A percentile compares a stretch with the other conserved stretches of the same genome.
Conservation (phyloP, 148 eudicot species). For the Chenopodium suecicum region DNA sequence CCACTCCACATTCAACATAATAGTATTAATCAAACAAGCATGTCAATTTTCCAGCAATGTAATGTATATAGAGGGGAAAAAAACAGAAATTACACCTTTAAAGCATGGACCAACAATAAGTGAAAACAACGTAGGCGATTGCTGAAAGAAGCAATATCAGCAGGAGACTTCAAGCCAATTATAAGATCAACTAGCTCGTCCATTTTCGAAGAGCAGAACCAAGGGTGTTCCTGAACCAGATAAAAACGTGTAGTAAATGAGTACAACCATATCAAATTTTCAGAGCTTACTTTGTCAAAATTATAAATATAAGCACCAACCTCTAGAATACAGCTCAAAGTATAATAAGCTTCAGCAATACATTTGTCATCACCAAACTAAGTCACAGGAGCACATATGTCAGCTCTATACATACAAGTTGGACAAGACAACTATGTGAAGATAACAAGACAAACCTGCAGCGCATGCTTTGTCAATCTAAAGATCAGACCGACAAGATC, state of each 20-base stretch:
- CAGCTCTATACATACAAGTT: not conserved
- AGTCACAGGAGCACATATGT: conserved; percentile 20
- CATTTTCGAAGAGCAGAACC: conserved; percentile 63
- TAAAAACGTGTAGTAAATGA: not conserved
- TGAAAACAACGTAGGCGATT: conserved; percentile 65
- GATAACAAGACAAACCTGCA: conserved; percentile 53
- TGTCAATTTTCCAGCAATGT: not conserved
- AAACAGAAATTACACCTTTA: conserved; percentile 45
- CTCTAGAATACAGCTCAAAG: conserved; percentile 72
- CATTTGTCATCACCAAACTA: conserved; percentile 49
- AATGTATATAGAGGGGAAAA: not conserved
- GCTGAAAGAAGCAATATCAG: conserved; percentile 42
- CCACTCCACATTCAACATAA: not conserved
- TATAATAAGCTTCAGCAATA: conserved; percentile 60
- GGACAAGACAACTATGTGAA: conserved; percentile 1
- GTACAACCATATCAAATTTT: not conserved
- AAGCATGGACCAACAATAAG: conserved; percentile 54
- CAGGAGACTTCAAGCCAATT: conserved; percentile 60
- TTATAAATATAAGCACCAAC: conserved; percentile 32
- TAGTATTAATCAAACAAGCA: not conserved
- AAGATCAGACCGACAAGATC: conserved; percentile 60
- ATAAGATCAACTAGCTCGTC: conserved; percentile 66
- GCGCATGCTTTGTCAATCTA: conserved; percentile 44
- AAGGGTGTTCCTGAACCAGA: conserved; percentile 57
- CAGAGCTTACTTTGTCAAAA: not conserved